Conservation (phyloP, 192 early-diverging fungal species). For the Coemansia sp. region DNA sequence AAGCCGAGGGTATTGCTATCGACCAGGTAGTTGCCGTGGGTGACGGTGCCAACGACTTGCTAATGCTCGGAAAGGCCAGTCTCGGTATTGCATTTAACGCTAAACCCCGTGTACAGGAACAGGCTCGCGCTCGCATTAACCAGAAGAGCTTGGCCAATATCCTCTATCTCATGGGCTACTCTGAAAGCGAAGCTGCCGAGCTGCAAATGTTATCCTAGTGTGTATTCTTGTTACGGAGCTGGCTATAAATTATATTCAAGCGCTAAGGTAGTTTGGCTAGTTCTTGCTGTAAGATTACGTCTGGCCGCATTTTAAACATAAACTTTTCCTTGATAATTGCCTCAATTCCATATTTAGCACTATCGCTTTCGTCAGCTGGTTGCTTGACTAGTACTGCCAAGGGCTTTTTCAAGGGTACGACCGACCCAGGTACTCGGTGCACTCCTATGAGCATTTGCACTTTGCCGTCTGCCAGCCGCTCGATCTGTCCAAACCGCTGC, state of each 20-base stretch:
- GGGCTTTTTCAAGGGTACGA: slow-evolving; percentile 41
- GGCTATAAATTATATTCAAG: neutral
- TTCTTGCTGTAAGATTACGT: slow-evolving; percentile 34
- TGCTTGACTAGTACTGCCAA: slow-evolving; percentile 40
- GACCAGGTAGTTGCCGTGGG: slow-evolving; percentile 98
- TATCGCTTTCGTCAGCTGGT: neutral
- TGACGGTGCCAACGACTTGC: slow-evolving; percentile 97
- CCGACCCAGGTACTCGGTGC: slow-evolving; percentile 36
- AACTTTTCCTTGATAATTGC: slow-evolving; percentile 53
- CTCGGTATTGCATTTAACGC: slow-evolving; percentile 98
- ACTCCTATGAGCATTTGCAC: slow-evolving; percentile 45
- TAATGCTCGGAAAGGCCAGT: slow-evolving; percentile 93
- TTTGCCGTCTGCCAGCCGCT: slow-evolving; percentile 28
- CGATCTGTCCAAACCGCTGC: slow-evolving; percentile 43
- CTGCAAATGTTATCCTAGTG: slow-evolving; percentile 42
- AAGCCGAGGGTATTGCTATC: slow-evolving; percentile 81
- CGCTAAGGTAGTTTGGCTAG: neutral
- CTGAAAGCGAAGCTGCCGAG: slow-evolving; percentile 72
- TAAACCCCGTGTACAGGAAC: slow-evolving; percentile 94
- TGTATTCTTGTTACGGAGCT: neutral
- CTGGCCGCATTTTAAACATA: slow-evolving; percentile 49
- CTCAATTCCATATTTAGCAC: slow-evolving; percentile 25
- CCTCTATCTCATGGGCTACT: slow-evolving; percentile 87
- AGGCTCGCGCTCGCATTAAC: slow-evolving; percentile 88
- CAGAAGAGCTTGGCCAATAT: slow-evolving; percentile 91